Conservation (phyloP, 768 basidiomycete species). For the Austroboletus eburneus region DNA sequence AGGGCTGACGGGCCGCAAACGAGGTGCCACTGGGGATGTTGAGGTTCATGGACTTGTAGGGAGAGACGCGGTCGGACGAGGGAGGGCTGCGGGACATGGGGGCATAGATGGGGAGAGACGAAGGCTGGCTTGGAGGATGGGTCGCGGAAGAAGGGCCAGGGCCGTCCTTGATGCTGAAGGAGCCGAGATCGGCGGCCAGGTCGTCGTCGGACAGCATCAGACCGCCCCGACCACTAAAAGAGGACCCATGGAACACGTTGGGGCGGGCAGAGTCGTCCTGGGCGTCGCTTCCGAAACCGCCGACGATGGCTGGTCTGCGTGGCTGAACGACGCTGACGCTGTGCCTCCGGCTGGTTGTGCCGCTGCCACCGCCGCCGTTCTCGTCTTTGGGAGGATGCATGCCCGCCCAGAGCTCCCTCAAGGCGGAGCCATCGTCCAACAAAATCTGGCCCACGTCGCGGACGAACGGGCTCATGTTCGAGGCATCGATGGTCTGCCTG, state of each 20-base stretch:
- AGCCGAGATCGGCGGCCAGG: conserved; percentile 64
- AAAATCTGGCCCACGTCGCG: conserved; percentile 78
- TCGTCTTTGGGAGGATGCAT: conserved; percentile 61
- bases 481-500: conserved; percentile 47
- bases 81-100: conserved; percentile 63
- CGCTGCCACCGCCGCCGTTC: conserved; percentile 63
- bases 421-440: conserved; percentile 65
- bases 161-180: conserved; percentile 47
- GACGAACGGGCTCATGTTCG: conserved; percentile 85
- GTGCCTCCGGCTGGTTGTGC: conserved; percentile 78
- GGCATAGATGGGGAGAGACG: conserved; percentile 74
- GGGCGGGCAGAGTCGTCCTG: conserved; percentile 37
- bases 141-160: conserved; percentile 39
- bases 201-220: conserved; percentile 77
- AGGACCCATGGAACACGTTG: conserved; percentile 31
- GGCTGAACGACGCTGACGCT: conserved; percentile 83
- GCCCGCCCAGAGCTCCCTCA: conserved; percentile 75
- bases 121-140: conserved; percentile 61
- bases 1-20: conserved; percentile 40
- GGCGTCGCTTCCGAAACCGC: conserved; percentile 52
- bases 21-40: conserved; percentile 48
- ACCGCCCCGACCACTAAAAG: conserved; percentile 49
- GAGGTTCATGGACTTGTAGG: conserved; percentile 61
- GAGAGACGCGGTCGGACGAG: conserved; percentile 47
- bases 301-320: conserved; percentile 54